Conservation (phyloP, 2,329 filamentous ascomycete genomes). For the Zarea fungicola region DNA sequence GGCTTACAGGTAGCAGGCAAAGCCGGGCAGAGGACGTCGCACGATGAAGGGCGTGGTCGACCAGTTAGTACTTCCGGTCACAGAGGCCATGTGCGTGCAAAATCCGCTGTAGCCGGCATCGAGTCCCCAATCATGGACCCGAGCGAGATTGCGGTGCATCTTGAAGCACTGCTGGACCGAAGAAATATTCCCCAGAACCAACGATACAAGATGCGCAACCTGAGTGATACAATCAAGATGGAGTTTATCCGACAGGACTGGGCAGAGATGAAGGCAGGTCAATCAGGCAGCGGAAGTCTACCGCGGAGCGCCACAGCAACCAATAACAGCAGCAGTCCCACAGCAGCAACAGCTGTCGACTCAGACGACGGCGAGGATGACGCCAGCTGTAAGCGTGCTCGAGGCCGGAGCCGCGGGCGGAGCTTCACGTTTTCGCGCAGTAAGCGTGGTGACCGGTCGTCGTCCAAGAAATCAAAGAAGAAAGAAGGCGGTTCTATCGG, state of each 20-base stretch:
- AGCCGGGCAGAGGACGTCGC: background rate
- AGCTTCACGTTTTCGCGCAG: constrained; percentile 73
- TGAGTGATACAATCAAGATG: constrained; percentile 86
- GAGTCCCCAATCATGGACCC: constrained; percentile 50
- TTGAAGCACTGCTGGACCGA: constrained; percentile 67
- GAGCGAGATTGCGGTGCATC: constrained; percentile 51
- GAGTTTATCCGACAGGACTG: constrained; percentile 92
- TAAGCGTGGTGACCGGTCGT: constrained; percentile 57
- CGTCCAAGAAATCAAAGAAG: constrained; percentile 66
- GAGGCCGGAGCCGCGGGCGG: constrained; percentile 55
- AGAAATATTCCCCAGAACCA: constrained; percentile 93
- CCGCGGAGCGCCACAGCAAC: constrained; percentile 31
- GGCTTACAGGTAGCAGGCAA: background rate
- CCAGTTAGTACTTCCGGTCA: constrained; percentile 27
- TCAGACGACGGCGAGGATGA: constrained; percentile 40
- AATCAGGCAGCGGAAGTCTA: constrained; percentile 29
- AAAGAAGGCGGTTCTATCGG: constrained; percentile 56
- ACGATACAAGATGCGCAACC: constrained; percentile 86
- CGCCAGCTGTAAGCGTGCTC: constrained; percentile 43
- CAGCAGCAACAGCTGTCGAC: constrained; percentile 28
- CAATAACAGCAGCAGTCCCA: too few relatives aligned
- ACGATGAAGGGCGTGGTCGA: background rate
- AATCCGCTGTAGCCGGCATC: constrained; percentile 34
- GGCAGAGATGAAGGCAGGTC: constrained; percentile 56
- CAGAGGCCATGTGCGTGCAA: constrained; percentile 33